Conservation (phyloP, 106 monocot genomes). For the Acorus gramineus region DNA sequence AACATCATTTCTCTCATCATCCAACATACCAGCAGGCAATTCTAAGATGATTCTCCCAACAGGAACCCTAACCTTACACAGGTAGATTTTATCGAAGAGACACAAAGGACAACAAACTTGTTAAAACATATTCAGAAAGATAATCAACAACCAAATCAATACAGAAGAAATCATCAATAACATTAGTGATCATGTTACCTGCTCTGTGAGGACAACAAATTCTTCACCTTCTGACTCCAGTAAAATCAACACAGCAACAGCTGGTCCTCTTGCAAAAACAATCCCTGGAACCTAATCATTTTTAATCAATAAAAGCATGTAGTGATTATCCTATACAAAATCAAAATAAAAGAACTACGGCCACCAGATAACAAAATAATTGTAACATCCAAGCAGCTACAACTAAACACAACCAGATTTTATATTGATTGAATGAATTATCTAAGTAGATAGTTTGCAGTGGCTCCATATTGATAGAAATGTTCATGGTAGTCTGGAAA, state of each 20-base stretch:
- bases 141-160: neutral
- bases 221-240: constrained; percentile 52
- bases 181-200: constrained; percentile 25
- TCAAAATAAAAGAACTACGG: neutral
- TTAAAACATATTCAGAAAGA: neutral
- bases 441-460: too few species aligned
- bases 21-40: constrained; percentile 95
- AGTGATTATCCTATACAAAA: neutral
- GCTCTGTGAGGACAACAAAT: constrained; percentile 88
- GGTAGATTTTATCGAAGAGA: constrained; percentile 3
- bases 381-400: neutral
- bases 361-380: neutral
- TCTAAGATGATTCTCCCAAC: constrained; percentile 82
- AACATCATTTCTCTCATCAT: constrained; percentile 65
- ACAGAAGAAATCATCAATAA: neutral
- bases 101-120: too few species aligned
- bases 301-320: neutral
- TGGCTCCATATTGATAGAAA: too few species aligned
- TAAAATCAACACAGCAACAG: constrained; percentile 87
- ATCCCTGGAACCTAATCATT: constrained; percentile 80
- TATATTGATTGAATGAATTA: too few species aligned
- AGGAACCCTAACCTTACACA: constrained; percentile 76
- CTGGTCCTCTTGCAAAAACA: constrained; percentile 87
- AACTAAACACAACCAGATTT: neutral
- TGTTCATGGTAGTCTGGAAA: too few species aligned